Conservation (phyloP, 768 basidiomycete genomes). For the Rhodosporidiobolus sp. region DNA sequence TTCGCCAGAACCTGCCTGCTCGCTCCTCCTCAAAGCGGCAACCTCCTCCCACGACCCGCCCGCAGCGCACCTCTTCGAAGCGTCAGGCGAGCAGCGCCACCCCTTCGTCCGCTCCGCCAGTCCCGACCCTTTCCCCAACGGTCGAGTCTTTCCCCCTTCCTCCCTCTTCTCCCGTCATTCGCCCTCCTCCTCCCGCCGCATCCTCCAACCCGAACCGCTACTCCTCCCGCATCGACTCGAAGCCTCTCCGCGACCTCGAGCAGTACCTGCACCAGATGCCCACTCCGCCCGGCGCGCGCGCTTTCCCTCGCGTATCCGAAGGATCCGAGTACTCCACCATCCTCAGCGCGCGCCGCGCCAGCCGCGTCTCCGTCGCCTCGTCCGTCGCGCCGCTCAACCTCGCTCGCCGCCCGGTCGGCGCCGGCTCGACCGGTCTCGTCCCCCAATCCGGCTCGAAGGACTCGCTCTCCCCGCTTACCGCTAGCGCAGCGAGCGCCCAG, state of each 20-base stretch:
- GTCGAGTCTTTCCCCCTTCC: background rate
- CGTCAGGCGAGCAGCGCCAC: background rate
- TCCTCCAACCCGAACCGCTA: background rate
- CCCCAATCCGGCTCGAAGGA: constrained; percentile 12
- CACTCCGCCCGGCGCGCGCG: constrained; percentile 1
- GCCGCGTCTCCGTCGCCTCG: background rate
- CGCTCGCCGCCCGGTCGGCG: background rate
- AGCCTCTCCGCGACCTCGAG: constrained; percentile 34
- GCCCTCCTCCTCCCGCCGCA: background rate
- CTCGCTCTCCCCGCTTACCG: constrained; percentile 14
- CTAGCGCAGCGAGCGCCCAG: background rate
- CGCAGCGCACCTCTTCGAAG: background rate
- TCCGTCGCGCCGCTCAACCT: background rate
- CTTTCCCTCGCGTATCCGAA: background rate
- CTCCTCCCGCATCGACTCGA: constrained; percentile 35
- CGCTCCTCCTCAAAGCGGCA: background rate
- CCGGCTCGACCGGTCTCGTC: background rate
- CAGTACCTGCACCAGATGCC: constrained; percentile 18
- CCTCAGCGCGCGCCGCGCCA: background rate
- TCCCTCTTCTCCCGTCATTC: background rate
- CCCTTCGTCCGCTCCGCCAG: background rate
- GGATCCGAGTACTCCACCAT: background rate
- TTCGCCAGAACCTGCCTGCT: background rate
- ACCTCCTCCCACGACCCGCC: background rate
- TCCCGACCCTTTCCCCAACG: background rate